Conservation (phyloP, 257 asterid genomes). For the Lavandula angustifolia region DNA sequence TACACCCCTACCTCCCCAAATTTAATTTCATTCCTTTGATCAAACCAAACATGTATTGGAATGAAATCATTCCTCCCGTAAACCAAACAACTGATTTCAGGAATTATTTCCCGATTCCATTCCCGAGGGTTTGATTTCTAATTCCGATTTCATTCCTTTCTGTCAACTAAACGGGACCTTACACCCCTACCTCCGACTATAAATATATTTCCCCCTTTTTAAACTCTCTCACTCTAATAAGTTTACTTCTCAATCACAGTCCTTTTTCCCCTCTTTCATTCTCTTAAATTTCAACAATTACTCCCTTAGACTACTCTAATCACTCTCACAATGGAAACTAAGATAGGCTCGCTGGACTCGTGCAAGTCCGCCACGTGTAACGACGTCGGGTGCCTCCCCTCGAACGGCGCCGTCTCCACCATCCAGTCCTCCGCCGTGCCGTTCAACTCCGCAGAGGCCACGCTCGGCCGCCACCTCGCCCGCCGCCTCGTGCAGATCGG, state of each 20-base stretch:
- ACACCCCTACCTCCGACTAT: too few species aligned
- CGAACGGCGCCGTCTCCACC: slow-evolving; percentile 40
- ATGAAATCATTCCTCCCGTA: too few species aligned
- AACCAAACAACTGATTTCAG: too few species aligned
- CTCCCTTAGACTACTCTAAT: neutral
- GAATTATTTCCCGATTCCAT: too few species aligned
- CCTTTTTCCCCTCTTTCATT: neutral
- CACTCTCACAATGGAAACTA: slow-evolving; percentile 40
- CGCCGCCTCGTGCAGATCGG: too few species aligned
- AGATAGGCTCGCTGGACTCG: slow-evolving; percentile 55
- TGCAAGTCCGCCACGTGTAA: slow-evolving; percentile 40
- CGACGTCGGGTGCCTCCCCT: slow-evolving; percentile 49
- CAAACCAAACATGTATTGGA: too few species aligned
- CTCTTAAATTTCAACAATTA: neutral
- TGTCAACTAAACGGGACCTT: too few species aligned
- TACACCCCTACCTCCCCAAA: too few species aligned
- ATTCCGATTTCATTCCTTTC: too few species aligned
- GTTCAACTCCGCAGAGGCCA: slow-evolving; percentile 40
- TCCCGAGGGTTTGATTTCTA: too few species aligned
- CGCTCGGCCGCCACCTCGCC: too few species aligned
- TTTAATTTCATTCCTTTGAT: too few species aligned
- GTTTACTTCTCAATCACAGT: neutral
- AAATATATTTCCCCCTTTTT: neutral
- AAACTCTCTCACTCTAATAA: slow-evolving; percentile 1
- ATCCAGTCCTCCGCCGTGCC: slow-evolving; percentile 39